Evolutionary conservation across 2,329 filamentous ascomycete genomes (phyloP), one percentile per base, ranked within the genome.

Genomic region (Drechslerella dactyloides): DNA sequence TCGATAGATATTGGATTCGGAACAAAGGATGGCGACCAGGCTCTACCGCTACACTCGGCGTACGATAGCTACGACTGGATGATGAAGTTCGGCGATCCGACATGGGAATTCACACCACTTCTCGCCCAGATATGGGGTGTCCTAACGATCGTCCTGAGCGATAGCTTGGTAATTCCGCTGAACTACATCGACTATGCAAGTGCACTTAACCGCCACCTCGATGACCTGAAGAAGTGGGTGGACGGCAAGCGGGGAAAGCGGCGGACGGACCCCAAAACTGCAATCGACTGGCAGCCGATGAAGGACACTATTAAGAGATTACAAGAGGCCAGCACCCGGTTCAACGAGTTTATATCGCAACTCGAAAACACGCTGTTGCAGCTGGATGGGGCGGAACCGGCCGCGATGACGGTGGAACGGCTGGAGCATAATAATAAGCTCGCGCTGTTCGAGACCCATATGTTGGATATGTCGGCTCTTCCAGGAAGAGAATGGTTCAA

Each of bases 21-120:
- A 60, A 54, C 68, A 5, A 42, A 51, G 46, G 68, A 58, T 80
- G 82, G 40, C 90, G 89, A 50, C 82, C 84, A 6, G 80, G 82
- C 10, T 89, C 85, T 76, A 7, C 91, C 93, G 0, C 87, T 88
- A 57, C 88, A 92, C 79, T 93, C 89, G 70, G 94, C 90, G 80
- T 96, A 96, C 80, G 93, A 97, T 78, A 96, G 87, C 60, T 93
- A 90, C 76, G 89, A 92, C 50, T 93, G 91, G 88, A 91, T 97
- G 84, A 83, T 87, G 24, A 84, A 84, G 40, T 86, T 90, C 69
- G 88, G 90, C 21, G 94, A 99, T 78, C 91, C 91, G 0, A 88
- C 85, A 0, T 96, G 10, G 87, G 97, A 79, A 83, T 97, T 44
- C 88, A 91, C 80, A 87, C 87, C 0, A 83, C 97, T 1, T 82